Percentiles rank a stretch among this genome's conserved stretches.
Evolutionary conservation across 1,139 yeast species (phyloP).

Genomic region (Yamadazyma spencermartinsiae): DNA sequence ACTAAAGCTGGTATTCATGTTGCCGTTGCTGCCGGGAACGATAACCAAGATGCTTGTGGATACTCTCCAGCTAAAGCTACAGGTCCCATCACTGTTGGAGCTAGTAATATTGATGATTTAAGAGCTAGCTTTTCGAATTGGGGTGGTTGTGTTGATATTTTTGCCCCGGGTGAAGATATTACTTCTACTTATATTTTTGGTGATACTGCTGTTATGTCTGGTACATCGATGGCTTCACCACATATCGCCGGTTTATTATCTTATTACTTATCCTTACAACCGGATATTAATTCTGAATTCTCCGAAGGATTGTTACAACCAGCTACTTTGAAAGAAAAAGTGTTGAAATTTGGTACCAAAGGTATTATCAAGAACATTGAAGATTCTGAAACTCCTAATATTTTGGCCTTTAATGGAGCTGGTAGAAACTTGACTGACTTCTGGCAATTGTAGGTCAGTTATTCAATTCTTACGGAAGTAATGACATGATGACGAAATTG

Average conservation of each 20-base stretch:
- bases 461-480: background rate
- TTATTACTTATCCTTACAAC: conserved; percentile 89
- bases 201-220: conserved; percentile 86
- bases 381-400: conserved; percentile 73
- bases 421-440: conserved; percentile 75
- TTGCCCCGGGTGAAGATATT: conserved; percentile 82
- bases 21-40: conserved; percentile 91
- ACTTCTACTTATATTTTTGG: conserved; percentile 88
- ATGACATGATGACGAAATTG: background rate
- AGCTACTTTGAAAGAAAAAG: conserved; percentile 82
- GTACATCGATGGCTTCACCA: conserved; percentile 99
- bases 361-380: conserved; percentile 71
- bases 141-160: conserved; percentile 83
- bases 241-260: conserved; percentile 90
- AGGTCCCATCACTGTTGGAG: conserved; percentile 79
- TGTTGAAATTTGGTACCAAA: conserved; percentile 77
- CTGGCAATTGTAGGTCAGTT: conserved; percentile 45
- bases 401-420: conserved; percentile 90
- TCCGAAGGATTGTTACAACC: conserved; percentile 71
- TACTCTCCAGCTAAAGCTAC: conserved; percentile 81
- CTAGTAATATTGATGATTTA: conserved; percentile 70
- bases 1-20: conserved; percentile 77
- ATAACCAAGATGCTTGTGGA: conserved; percentile 80
- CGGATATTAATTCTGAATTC: conserved; percentile 76
- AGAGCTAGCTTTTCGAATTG: conserved; percentile 82